Base-by-base conservation (phyloP, 176 grass and related monocot species). In the Aegilops bicornis region DNA sequence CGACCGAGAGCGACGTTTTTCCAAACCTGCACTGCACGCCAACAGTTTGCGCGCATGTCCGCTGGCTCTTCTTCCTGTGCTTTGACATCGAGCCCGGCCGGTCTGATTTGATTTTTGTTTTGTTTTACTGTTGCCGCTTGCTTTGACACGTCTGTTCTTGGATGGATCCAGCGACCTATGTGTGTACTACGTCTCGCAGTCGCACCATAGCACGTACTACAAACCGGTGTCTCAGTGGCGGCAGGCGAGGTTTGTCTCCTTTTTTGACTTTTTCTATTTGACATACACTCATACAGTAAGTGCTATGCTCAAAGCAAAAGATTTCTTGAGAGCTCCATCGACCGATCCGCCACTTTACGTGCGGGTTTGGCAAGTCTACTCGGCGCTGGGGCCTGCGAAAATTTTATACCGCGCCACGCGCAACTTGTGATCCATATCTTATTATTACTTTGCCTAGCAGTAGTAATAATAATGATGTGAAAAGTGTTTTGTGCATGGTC, bases 361-460 rank as follows among this genome's bases (percentile, higher is more conserved):
- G 89, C 58, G 22, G 58, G 20, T 15, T 64, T 15, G 20, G 65
- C 84, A 59, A 45, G 5, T 47, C 16, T 36, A 16, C 80, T 19
- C 45, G 5, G 4, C 56, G 19, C 6, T 19, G 52, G 73, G 80
- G 14, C 66, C 73, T 59, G 35, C 13, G 13, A 19, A 22, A 13
- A 40, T 72, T 79, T 83, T 50, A 42, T 86, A 73, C 23, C 3
- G 23, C 48, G 24, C 50, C 84, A 86, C 88, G 84, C 40, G 50
- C 39, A 83, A 33, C 88, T 82, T 83, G 84, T 83, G 88, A 13
- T 73, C 58, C 8, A 54, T 64, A 82, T 23, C 8, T 43, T 73
- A 79, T 64, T 54, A 7, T 54, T 80, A 88, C 56, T 89, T 73
- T 58, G 50, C 16, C 64, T 79, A 9, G 37, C 9, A 37, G 36